Evolutionary conservation across 345 rosid species (phyloP).

Genomic region (Limnanthes douglasii): DNA sequence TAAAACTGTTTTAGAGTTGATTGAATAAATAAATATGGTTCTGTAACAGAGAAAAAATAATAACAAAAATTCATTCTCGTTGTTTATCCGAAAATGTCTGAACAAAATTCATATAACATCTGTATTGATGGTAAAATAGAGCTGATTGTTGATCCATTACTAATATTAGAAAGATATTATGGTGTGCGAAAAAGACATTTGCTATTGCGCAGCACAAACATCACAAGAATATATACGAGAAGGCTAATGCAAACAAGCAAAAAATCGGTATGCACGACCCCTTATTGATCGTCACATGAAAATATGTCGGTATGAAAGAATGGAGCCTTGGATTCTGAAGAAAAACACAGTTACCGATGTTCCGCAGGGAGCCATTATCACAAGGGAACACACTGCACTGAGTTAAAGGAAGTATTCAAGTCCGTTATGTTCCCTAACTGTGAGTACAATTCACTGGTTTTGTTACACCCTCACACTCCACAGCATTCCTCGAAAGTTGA

Average conservation of each 20-base stretch:
- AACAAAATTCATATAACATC: too few relatives aligned
- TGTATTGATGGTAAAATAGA: constrained; percentile 99
- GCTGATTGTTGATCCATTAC: constrained; percentile 80
- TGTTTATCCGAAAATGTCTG: too few relatives aligned
- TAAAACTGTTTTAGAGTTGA: too few relatives aligned
- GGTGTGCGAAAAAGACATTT: constrained; percentile 86
- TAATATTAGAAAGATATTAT: constrained; percentile 89
- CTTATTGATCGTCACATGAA: constrained; percentile 96
- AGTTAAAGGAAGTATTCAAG: constrained; percentile 54
- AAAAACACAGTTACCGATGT: constrained; percentile 81
- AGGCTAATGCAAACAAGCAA: constrained; percentile 94
- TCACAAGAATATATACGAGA: constrained; percentile 74
- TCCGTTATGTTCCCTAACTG: constrained; percentile 86
- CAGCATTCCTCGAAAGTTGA: constrained; percentile 95
- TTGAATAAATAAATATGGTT: too few relatives aligned
- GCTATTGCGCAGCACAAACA: constrained; percentile 95
- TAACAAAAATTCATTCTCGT: too few relatives aligned
- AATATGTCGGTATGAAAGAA: constrained; percentile 69
- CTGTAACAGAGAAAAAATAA: too few relatives aligned
- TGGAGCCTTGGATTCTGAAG: constrained; percentile 82
- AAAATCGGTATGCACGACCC: constrained; percentile 88
- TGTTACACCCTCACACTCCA: constrained; percentile 77
- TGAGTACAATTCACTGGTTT: constrained; percentile 73
- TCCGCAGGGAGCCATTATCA: constrained; percentile 92
- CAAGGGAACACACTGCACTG: constrained; percentile 70